phyloP scores from a whole-genome alignment of 768 basidiomycete genomes.

The Phlebiopsis flavidoalba region DNA sequence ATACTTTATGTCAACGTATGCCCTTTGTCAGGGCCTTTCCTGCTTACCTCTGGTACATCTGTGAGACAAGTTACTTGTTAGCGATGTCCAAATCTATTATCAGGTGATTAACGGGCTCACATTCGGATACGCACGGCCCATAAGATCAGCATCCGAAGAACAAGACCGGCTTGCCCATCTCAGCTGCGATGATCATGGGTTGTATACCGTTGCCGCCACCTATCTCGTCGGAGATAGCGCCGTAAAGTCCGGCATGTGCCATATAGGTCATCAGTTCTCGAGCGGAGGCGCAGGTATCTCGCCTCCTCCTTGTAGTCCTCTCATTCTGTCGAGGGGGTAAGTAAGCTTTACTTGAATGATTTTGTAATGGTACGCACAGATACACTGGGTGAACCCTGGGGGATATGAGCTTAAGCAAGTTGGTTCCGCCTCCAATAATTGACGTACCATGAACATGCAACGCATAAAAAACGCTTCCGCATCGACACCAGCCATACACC shows the following conservation, averaged over 20 bases:
- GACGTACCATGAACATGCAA: conserved; percentile 22
- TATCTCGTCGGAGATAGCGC: conserved; percentile 31
- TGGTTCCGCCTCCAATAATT: background rate
- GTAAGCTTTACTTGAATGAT: background rate
- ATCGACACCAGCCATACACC: conserved; percentile 32
- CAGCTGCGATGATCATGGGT: conserved; percentile 24
- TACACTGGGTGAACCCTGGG: background rate
- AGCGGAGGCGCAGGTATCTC: conserved; percentile 20
- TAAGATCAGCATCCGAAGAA: conserved; percentile 35
- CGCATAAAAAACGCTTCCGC: conserved; percentile 33
- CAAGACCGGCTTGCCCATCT: conserved; percentile 26
- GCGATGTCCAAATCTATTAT: background rate
- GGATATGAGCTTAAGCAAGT: background rate
- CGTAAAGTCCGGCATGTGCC: conserved; percentile 16
- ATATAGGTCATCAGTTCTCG: conserved; percentile 20
- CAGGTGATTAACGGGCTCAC: conserved; percentile 7
- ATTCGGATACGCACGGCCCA: conserved; percentile 31
- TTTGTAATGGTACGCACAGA: conserved; percentile 13
- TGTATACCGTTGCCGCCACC: conserved; percentile 36
- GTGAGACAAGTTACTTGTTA: background rate
- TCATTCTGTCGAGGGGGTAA: conserved; percentile 11
- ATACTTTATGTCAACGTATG: background rate
- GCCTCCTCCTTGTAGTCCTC: conserved; percentile 21
- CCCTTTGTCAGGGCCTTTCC: background rate
- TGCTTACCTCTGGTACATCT: conserved; percentile 25